Conservation (phyloP, 805 yeast species). For the Cyberlindnera mississippiensis region DNA sequence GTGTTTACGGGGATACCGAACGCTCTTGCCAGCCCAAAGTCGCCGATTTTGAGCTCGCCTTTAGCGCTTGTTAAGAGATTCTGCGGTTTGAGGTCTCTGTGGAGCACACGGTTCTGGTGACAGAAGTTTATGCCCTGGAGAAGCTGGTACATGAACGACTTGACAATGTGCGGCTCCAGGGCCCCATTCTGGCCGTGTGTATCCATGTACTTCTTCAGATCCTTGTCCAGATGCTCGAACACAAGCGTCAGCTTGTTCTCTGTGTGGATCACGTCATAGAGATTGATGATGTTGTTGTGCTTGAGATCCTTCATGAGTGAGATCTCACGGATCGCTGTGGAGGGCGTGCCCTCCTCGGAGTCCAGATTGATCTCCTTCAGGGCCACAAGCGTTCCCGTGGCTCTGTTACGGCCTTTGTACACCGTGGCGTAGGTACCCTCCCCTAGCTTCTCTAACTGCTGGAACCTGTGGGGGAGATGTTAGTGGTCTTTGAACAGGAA, state of each 20-base stretch:
- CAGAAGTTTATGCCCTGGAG: constrained; percentile 76
- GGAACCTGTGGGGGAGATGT: constrained; percentile 24
- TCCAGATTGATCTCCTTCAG: constrained; percentile 92
- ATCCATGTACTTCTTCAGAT: constrained; percentile 93
- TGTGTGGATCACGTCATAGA: constrained; percentile 94
- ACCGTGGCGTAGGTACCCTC: constrained; percentile 99
- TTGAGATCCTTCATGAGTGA: constrained; percentile 92
- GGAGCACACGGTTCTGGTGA: constrained; percentile 62
- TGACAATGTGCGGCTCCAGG: constrained; percentile 78
- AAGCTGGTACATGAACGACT: constrained; percentile 91
- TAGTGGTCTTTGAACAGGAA: not conserved
- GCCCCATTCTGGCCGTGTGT: constrained; percentile 81
- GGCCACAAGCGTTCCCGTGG: constrained; percentile 88
- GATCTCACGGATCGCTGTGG: constrained; percentile 95
- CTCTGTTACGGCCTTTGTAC: constrained; percentile 84
- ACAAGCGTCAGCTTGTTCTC: constrained; percentile 93
- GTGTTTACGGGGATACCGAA: constrained; percentile 98
- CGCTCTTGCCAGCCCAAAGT: constrained; percentile 95
- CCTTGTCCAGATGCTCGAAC: constrained; percentile 90
- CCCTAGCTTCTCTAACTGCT: constrained; percentile 72
- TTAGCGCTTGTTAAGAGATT: constrained; percentile 82
- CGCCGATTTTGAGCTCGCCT: constrained; percentile 92
- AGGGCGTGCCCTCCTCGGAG: constrained; percentile 95
- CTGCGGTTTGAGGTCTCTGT: constrained; percentile 89
- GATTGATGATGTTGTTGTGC: constrained; percentile 87